These are phyloP conservation scores for Lenzites betulinus DNA, from an alignment of 768 basidiomycete species.

Conservation along the genomic window DNA sequence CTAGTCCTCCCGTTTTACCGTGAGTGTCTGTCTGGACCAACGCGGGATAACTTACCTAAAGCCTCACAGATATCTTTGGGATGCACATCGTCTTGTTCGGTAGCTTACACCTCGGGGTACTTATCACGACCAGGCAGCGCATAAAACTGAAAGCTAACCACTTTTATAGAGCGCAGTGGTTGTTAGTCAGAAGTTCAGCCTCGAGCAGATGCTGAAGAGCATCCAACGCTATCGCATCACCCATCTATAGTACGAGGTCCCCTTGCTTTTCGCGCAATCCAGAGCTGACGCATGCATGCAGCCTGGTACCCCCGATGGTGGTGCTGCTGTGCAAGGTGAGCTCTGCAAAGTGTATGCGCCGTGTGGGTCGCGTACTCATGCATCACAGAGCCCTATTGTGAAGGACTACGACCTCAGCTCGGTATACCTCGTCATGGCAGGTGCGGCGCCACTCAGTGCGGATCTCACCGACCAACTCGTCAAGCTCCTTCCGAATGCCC, in stretches of 20 bases:
- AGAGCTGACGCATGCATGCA: not conserved
- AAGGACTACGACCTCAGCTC: conserved; percentile 36
- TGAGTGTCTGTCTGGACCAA: conserved; percentile 1
- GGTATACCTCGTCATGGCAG: conserved; percentile 32
- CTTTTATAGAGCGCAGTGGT: conserved; percentile 29
- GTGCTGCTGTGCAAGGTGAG: conserved; percentile 36
- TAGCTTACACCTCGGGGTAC: conserved; percentile 18
- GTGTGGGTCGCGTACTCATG: not conserved
- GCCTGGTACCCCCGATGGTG: conserved; percentile 36
- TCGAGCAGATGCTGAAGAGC: conserved; percentile 34
- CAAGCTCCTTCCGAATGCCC: conserved; percentile 50
- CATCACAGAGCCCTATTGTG: conserved; percentile 28
- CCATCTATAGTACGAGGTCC: conserved; percentile 28
- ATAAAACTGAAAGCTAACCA: not conserved
- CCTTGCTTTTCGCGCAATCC: not conserved
- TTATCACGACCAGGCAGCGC: not conserved
- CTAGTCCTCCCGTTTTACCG: conserved; percentile 22
- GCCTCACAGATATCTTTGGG: conserved; percentile 2
- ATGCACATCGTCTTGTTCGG: conserved; percentile 24
- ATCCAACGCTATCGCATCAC: conserved; percentile 35
- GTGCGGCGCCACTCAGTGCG: conserved; percentile 38
- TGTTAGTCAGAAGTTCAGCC: conserved; percentile 34
- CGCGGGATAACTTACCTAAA: not conserved
- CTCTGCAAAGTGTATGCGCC: not conserved
- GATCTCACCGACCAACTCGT: conserved; percentile 45